Conservation (phyloP, 345 rosid genomes). For the Aegle marmelos region DNA sequence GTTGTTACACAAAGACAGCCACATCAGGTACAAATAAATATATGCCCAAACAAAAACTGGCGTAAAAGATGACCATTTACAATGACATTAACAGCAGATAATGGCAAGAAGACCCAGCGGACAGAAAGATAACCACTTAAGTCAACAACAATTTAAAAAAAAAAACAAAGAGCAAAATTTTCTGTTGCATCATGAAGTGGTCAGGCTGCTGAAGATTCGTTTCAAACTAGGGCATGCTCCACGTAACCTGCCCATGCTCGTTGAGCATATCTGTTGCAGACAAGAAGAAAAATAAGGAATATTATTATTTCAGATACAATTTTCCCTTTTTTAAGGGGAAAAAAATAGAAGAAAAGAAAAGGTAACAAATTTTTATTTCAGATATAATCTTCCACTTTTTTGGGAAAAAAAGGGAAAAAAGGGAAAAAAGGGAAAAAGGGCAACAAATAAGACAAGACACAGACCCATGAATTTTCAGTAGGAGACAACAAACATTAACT, state of each 20-base stretch:
- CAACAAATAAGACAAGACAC: neutral
- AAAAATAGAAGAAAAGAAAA: neutral
- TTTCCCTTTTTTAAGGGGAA: neutral
- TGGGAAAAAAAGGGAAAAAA: no score
- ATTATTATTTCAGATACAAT: neutral
- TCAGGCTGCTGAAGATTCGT: conserved; percentile 69
- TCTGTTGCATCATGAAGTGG: conserved; percentile 13
- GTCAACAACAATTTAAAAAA: no score
- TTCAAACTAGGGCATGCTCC: conserved; percentile 70
- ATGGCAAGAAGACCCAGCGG: neutral
- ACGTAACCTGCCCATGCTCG: conserved; percentile 70
- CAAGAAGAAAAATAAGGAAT: conserved; percentile 1
- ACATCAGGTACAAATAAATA: neutral
- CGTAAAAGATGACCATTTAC: conserved; percentile 11
- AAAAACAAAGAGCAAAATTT: neutral
- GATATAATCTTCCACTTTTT: no score
- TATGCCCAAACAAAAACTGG: conserved; percentile 3
- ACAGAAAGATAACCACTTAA: no score
- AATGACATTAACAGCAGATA: neutral
- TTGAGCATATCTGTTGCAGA: conserved; percentile 52
- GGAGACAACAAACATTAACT: neutral
- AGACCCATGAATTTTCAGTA: neutral
- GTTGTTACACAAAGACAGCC: conserved; percentile 1
- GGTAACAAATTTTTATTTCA: no score
- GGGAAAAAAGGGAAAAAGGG: no score